phyloP scores from a whole-genome alignment of 495 filamentous ascomycete genomes.

The Penicillium longicatenatum region DNA sequence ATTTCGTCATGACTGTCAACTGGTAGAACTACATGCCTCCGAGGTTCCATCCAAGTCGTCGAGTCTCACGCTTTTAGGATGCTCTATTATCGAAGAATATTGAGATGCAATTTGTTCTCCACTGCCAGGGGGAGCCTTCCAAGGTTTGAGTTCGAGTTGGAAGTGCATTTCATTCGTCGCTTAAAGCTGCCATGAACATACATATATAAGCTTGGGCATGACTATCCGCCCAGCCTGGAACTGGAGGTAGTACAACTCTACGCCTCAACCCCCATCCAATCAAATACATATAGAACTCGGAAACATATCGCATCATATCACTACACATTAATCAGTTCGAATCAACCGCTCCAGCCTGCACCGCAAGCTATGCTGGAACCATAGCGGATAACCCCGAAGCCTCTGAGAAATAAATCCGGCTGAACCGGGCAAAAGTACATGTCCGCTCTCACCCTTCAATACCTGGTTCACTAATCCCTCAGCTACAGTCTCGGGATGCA shows the following conservation, averaged over 20 bases:
- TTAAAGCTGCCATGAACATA: background rate
- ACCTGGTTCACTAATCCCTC: slow-evolving; percentile 64
- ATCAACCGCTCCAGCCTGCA: slow-evolving; percentile 36
- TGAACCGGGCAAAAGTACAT: slow-evolving; percentile 55
- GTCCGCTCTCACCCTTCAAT: slow-evolving; percentile 55
- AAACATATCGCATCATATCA: background rate
- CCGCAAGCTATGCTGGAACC: slow-evolving; percentile 42
- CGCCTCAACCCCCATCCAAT: background rate
- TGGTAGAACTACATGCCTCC: background rate
- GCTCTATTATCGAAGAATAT: too few species aligned
- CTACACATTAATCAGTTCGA: slow-evolving; percentile 20
- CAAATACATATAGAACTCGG: background rate
- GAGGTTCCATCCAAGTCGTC: too few species aligned
- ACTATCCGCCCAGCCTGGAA: too few species aligned
- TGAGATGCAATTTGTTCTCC: too few species aligned
- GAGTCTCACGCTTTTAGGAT: too few species aligned
- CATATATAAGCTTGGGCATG: background rate
- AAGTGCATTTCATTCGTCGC: too few species aligned
- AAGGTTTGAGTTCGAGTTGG: too few species aligned
- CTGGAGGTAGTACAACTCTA: too few species aligned
- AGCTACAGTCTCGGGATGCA: slow-evolving; percentile 65
- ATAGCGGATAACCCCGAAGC: slow-evolving; percentile 42
- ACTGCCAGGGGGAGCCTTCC: too few species aligned
- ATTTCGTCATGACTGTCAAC: background rate
- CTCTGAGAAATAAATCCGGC: slow-evolving; percentile 33